A percentile compares a stretch with the other conserved stretches of the same genome.
Conservation (phyloP, 2,329 filamentous ascomycete species). For the Cladosporium sp. region DNA sequence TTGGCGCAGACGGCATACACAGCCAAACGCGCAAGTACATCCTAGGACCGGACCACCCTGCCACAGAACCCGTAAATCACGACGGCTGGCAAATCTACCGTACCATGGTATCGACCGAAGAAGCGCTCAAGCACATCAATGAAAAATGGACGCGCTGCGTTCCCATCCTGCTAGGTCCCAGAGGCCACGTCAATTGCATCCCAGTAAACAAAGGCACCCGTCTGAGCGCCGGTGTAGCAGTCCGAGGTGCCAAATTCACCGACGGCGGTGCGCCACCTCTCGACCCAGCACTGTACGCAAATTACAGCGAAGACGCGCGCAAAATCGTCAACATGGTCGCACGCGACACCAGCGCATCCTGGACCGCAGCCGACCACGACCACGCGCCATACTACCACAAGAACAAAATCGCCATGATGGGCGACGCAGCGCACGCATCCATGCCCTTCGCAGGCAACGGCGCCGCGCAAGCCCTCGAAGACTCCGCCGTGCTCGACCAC, state of each 20-base stretch:
- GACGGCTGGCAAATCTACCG: slow-evolving; percentile 31
- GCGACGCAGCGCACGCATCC: slow-evolving; percentile 37
- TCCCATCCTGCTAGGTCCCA: slow-evolving; percentile 29
- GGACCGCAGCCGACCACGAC: slow-evolving; percentile 31
- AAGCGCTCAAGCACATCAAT: slow-evolving; percentile 27
- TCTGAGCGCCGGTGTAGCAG: slow-evolving; percentile 26
- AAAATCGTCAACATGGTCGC: slow-evolving; percentile 26
- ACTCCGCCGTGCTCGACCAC: slow-evolving; percentile 31
- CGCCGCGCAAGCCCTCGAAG: slow-evolving; percentile 36
- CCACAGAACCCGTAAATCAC: slow-evolving; percentile 27
- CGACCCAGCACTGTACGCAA: slow-evolving; percentile 21
- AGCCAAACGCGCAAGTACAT: slow-evolving; percentile 44
- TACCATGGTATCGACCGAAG: slow-evolving; percentile 26
- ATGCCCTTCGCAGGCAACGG: slow-evolving; percentile 36
- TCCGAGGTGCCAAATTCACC: slow-evolving; percentile 22
- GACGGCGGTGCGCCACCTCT: slow-evolving; percentile 19
- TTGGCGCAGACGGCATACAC: slow-evolving; percentile 52
- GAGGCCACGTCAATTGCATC: slow-evolving; percentile 31
- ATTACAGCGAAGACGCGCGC: slow-evolving; percentile 27
- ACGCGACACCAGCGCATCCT: slow-evolving; percentile 24
- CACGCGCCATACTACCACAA: slow-evolving; percentile 31
- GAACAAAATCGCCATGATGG: slow-evolving; percentile 30
- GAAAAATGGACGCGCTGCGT: slow-evolving; percentile 28
- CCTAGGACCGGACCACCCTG: slow-evolving; percentile 32
- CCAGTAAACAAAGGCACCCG: slow-evolving; percentile 28